phyloP scores from a whole-genome alignment of 805 yeast genomes.

The Ogataea degrootiae region DNA sequence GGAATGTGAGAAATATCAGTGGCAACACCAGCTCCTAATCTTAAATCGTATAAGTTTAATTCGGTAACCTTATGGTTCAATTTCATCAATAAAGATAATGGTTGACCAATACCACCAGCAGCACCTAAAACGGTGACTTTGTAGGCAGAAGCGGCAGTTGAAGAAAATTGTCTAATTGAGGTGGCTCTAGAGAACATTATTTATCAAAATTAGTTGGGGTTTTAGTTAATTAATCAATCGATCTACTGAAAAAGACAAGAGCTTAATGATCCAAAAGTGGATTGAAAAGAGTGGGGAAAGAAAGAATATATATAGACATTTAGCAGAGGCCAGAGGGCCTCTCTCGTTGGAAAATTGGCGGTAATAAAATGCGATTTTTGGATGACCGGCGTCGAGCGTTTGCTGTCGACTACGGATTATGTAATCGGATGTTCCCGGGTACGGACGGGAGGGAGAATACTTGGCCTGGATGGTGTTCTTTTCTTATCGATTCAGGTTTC shows the following conservation, averaged over 20 bases:
- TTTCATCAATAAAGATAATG: slow-evolving; percentile 77
- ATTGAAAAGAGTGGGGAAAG: background rate
- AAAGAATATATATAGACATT: background rate
- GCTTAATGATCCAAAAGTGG: background rate
- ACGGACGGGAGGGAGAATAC: no score
- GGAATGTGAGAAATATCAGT: slow-evolving; percentile 93
- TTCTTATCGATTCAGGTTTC: no score
- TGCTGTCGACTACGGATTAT: no score
- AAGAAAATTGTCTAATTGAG: slow-evolving; percentile 52
- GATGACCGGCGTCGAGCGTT: no score
- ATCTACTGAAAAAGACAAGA: no score
- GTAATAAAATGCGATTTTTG: no score
- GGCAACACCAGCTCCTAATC: slow-evolving; percentile 95
- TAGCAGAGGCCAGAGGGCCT: no score
- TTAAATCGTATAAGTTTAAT: slow-evolving; percentile 81
- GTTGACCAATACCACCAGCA: slow-evolving; percentile 95
- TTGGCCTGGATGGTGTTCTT: no score
- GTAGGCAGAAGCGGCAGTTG: slow-evolving; percentile 62
- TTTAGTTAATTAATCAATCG: no score
- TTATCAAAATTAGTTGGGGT: background rate
- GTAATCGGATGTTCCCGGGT: no score
- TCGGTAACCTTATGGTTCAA: slow-evolving; percentile 84
- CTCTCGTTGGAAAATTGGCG: no score
- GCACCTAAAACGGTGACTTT: slow-evolving; percentile 81
- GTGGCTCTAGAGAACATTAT: slow-evolving; percentile 49